These are phyloP conservation scores for Dichomitus squalens DNA, from an alignment of 1,284 basidiomycete species.

Conservation along the genomic window DNA sequence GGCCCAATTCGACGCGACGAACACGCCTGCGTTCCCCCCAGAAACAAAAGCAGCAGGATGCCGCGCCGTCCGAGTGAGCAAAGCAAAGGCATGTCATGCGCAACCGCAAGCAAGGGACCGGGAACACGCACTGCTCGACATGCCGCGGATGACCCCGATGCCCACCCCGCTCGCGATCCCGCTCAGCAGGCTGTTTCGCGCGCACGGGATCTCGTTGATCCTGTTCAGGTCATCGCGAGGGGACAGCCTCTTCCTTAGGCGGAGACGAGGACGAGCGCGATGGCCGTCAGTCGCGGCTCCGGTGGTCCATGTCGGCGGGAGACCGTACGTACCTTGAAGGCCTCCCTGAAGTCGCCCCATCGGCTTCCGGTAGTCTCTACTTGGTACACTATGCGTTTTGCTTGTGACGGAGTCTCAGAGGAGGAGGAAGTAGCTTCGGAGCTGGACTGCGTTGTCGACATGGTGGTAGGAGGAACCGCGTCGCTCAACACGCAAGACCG, in stretches of 20 bases:
- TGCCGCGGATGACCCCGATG: slow-evolving; percentile 57
- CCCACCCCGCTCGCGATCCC: slow-evolving; percentile 57
- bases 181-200: slow-evolving; percentile 51
- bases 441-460: background rate
- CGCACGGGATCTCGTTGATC: slow-evolving; percentile 64
- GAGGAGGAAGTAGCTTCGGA: background rate
- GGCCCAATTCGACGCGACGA: slow-evolving; percentile 47
- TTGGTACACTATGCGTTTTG: slow-evolving; percentile 39
- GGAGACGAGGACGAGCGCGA: background rate
- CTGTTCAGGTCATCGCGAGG: slow-evolving; percentile 46
- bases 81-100: background rate
- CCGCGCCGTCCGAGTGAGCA: background rate
- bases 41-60: no score
- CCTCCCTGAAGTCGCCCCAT: slow-evolving; percentile 45
- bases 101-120: background rate
- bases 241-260: slow-evolving; percentile 49
- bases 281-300: slow-evolving; percentile 15
- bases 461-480: slow-evolving; percentile 1
- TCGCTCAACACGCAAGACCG: no score
- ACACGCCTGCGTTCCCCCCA: slow-evolving; percentile 35
- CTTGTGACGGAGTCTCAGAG: slow-evolving; percentile 6
- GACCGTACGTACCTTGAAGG: slow-evolving; percentile 49
- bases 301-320: slow-evolving; percentile 7
- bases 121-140: slow-evolving; percentile 48
- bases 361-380: slow-evolving; percentile 46